Base-by-base conservation (phyloP, 768 basidiomycete species). In the Scleroderma bovista region DNA sequence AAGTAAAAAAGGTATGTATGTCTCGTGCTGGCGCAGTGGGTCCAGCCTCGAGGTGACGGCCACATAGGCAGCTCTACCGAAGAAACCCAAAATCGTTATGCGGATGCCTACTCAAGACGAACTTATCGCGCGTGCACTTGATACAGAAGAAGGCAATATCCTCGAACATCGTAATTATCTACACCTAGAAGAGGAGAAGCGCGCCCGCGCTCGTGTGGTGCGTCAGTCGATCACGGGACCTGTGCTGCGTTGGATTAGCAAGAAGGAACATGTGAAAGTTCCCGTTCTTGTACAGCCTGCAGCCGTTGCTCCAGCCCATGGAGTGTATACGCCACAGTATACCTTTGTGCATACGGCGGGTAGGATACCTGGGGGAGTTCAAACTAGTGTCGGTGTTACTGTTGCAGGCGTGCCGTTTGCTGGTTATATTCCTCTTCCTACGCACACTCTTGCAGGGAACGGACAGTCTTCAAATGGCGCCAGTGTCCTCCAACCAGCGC, bases 71-170 rank as follows among this genome's bases (percentile, higher is more conserved):
- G 72, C 82, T 0, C 54, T 71, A 10, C 79, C 84, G 1, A 88
- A 83, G 69, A 85, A 83, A 57, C 60, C 67, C 7, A 86, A 81
- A 59, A 64, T 66, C 3, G 73, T 72, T 47, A 73, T 69, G 20
- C 81, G 74, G 26, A 64, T 70, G 6, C 77, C 74, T 39, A 89
- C 89, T 0, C 92, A 94, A 59, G 86, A 79, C n/a, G 88, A 93
- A 58, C 77, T 93, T 8, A 86, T 94, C 50, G 82, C 81, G 2
- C 80, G 80, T 7, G 92, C 92, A 0, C 77, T 93, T 16, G 88
- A 92, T 58, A 89, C 83, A 46, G 92, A 93, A 65, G 91, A 92
- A 65, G 83, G 84, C 0, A 94, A 94, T 62, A 81, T 84, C 19
- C 74, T 75, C 6, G 83, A 89, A 42, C 88, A 93, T 54, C 74